Conservation (phyloP, 352 stramenopile species). For the Phytopythium chamaehyphon region DNA sequence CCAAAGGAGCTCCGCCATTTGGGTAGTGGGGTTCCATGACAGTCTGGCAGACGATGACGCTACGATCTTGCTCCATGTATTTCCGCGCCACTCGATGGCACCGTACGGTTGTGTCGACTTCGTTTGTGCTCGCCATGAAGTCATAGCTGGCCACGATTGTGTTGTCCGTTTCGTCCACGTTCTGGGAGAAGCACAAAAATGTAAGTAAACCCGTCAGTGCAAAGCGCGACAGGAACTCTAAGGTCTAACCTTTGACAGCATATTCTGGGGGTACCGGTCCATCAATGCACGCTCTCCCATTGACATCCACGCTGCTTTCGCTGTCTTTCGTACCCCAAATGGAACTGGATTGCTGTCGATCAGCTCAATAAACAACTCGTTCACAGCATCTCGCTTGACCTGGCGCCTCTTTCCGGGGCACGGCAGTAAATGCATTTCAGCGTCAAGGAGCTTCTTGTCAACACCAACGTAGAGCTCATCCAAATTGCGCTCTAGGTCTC, state of each 20-base stretch:
- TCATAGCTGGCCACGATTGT: conserved; percentile 2
- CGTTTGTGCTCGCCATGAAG: conserved; percentile 9
- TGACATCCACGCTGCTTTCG: background rate
- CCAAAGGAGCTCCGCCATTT: background rate
- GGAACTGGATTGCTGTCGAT: conserved; percentile 20
- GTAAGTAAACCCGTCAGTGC: background rate
- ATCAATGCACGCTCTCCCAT: conserved; percentile 1
- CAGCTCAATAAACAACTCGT: conserved; percentile 25
- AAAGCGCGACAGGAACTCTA: background rate
- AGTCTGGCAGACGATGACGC: conserved; percentile 22
- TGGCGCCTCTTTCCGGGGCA: conserved; percentile 15
- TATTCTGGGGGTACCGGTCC: background rate
- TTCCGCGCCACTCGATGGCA: conserved; percentile 7
- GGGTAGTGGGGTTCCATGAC: conserved; percentile 14
- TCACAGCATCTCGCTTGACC: conserved; percentile 3
- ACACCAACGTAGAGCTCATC: conserved; percentile 11
- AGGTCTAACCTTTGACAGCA: background rate
- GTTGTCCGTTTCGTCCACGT: background rate
- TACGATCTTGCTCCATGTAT: conserved; percentile 14
- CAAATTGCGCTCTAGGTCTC: conserved; percentile 11
- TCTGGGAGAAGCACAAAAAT: background rate
- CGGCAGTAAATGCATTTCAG: conserved; percentile 7
- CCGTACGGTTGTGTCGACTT: conserved; percentile 11
- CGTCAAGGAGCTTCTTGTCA: conserved; percentile 10
- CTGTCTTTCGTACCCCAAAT: conserved; percentile 11